Evolutionary conservation across 305 asterid genomes (phyloP), one percentile per base, ranked within the genome.

Genomic region (Solanum hybrid): DNA sequence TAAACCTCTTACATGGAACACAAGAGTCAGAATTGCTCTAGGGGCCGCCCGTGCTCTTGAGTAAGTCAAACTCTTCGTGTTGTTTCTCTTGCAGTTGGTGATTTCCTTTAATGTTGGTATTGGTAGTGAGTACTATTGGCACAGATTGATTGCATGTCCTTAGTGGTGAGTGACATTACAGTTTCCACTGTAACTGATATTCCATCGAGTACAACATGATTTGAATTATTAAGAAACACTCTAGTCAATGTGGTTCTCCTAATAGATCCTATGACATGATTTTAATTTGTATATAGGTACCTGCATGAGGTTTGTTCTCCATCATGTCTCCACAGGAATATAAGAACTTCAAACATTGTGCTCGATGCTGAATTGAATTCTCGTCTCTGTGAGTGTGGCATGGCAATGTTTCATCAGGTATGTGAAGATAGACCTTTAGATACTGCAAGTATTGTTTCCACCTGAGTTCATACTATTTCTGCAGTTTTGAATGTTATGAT

Each of bases 1-100:
- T 90, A 94, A 90, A 91, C 96, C 96, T 24, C 94, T 94, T 36
- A 93, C 95, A 33, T 94, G 96, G 96, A 94, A 94, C 92, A 94
- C 94, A 84, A 89, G 96, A 87, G 94, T 94, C 91, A 93, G 87
- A 90, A 93, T 94, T 37, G 91, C 95, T 89, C 90, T 93, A 79
- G 96, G 94, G 82, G 85, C 92, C 7, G 96, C 95, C 4, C 94
- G 93, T 61, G 95, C 93, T 75, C 87, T 94, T 83, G 95, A 93
- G 96, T 93, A 89, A 93, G 95, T 92, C 10, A 73, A 75, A 29
- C 87, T 83, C 36, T 86, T 39, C 20, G 70, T 88, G 85, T 72
- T 91, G 72, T 65, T 73, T 72, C 86, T 57, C 31, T 29, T 79
- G 87, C 34, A 37, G 38, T 37, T 72, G 89, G 22, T 88, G 86